Evolutionary conservation across 306 rosid species (phyloP), one percentile per base, ranked within the genome.

Genomic region (Oxytropis ochrocephala): DNA sequence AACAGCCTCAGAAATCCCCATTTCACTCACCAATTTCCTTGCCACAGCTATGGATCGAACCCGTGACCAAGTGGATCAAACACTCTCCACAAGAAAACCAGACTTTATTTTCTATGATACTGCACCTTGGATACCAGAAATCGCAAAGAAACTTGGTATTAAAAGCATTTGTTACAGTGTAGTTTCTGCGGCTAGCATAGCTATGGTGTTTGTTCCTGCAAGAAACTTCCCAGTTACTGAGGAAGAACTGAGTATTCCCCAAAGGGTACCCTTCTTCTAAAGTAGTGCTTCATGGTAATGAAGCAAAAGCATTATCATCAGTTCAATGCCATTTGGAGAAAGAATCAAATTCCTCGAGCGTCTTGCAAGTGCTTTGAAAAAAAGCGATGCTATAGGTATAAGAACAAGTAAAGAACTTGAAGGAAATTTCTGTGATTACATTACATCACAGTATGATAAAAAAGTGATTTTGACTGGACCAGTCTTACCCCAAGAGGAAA

Each of bases 361-460:
- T 17, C 24, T 24, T 0, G 68, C 51, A 0, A 55, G 0, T 0
- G 70, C 85, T 8, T 32, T 83, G 67, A 33, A 11, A 10, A 71
- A 56, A 43, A n/a, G 80, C 5, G 91, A 89, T 12, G 89, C 69
- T 3, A 60, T 89, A 14, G 84, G 78, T 0, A 65, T 83, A 0
- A 70, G 93, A 79, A 87, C 91, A 0, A 81, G 81, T 4, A 67
- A 50, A 24, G 93, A 85, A 38, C 3, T 82, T 0, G 90, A 89
- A 65, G 84, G 85, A 0, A 13, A 16, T 8, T 72, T 83, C 8
- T 83, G 89, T 33, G 76, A 76, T 27, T 89, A 78, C 73, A 11
- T 89, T 1, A 79, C 69, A 5, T 9, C 14, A 0, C 81, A 83
- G 9, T 83, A 66, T 13, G 32, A 59, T 0, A 85, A 80, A 27